Base-by-base conservation (phyloP, 768 basidiomycete genomes). In the Serpula lacrymans region DNA sequence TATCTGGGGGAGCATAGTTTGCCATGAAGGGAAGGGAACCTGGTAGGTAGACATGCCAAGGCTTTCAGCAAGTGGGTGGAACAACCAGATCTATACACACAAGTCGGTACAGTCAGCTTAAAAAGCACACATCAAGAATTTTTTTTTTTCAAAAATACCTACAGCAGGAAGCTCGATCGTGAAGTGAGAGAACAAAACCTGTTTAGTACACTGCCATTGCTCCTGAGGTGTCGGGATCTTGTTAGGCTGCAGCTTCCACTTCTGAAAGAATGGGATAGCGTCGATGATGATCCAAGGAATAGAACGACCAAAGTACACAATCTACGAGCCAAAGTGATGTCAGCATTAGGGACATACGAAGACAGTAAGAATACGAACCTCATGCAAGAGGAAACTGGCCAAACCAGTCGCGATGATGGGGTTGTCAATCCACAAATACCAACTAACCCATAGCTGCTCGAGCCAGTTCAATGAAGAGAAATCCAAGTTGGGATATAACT, bases 271-370 rank as follows among this genome's bases (percentile, higher is more conserved):
- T 1, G 92, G 92, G 24, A 93, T 89, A 2, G 82, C 70, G 64
- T 99, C 96, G 59, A 97, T 84, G 64, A 96, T 87, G 52, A 97
- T 85, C 90, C 92, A 96, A 0, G 94, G 96, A 13, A 98, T 62
- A 49, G 84, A 84, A 17, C 96, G 87, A 27, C 95, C 96, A 57
- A 99, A 99, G 69, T 99, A 99, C 7, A 97, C 90, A 55, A 92
- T 64, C 94, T 96, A 25, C 2, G 31, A 14, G 3, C 20, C 10
- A 32, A 23, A 18, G 22, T 34, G 16, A 42, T 10, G 20, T 34
- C 18, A 7, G 20, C 6, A 21, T 42, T 9, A 39, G 27, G 9
- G n/a, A 9, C 9, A 28, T 28, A 18, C 16, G 32, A 21, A 11
- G 18, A 11, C 27, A 37, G 38, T 16, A 13, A 21, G 20, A n/a